Evolutionary conservation across 208 protist species (phyloP), one percentile per base, ranked within the genome.

Genomic region (Crithidia mellificae): DNA sequence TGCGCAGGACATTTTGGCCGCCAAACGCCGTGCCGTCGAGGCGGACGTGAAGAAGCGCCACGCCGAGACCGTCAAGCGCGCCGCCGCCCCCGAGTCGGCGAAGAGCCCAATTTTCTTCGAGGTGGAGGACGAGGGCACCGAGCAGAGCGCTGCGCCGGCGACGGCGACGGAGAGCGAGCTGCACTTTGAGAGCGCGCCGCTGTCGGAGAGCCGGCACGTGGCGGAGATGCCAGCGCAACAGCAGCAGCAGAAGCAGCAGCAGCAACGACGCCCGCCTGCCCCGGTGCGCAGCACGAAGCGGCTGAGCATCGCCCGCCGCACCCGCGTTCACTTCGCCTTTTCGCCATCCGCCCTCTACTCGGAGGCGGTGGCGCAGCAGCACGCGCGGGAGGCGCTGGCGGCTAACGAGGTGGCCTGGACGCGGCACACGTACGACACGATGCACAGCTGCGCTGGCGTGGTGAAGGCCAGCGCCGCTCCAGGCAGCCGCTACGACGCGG

Each of bases 1-100:
- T 11, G 85, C 83, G 49, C 77, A 91, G 70, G 77, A 84, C 51
- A 87, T 85, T 51, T 74, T 91, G 39, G 70, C 71, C 11, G 53
- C 70, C 2, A 81, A 80, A 63, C 73, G 81, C 4, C 63, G 47
- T 14, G 67, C 70, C 2, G 63, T 87, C 24, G 80, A 87, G 64
- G 57, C 67, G 53, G 73, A 58, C 27, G 80, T 68, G 39, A 80
- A 71, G 63, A 72, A 72, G 50, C 70, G 77, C 17, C 73, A 74
- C 47, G 59, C 68, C 36, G 67, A 77, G 47, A 56, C 63, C 24
- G 54, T 57, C 19, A 73, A 73, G 63, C 65, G 57, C 47, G 44
- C 63, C 50, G 50, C 56, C 32, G 46, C 22, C 9, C 47, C 46
- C 0, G 59, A 65, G 59, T 53, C 59, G 17, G n/a, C n/a, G 20